phyloP scores from a whole-genome alignment of 768 basidiomycete species.

The Tylopilus sp. region DNA sequence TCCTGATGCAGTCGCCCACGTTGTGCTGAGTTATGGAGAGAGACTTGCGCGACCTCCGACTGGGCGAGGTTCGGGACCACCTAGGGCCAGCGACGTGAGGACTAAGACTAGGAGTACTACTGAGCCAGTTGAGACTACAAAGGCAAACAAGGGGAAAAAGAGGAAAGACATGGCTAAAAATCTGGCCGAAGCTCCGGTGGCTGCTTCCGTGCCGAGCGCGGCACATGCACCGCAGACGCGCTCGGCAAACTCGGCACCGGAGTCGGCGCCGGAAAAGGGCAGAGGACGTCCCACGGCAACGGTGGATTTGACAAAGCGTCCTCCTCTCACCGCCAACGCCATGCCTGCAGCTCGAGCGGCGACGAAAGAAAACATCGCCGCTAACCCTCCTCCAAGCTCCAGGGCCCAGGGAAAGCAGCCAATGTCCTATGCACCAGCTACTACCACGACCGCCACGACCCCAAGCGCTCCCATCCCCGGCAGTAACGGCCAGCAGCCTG shows the following conservation, averaged over 20 bases:
- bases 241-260: constrained; percentile 32
- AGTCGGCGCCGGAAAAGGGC: constrained; percentile 32
- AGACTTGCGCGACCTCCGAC: constrained; percentile 16
- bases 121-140: constrained; percentile 18
- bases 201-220: constrained; percentile 27
- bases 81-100: constrained; percentile 16
- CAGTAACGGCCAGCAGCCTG: constrained; percentile 32
- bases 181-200: constrained; percentile 24
- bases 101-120: constrained; percentile 29
- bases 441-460: constrained; percentile 25
- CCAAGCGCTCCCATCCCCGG: constrained; percentile 28
- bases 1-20: constrained; percentile 34
- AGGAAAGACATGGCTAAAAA: constrained; percentile 32
- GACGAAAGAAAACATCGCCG: constrained; percentile 35
- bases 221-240: constrained; percentile 19
- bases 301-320: constrained; percentile 36
- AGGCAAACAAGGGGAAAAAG: constrained; percentile 42
- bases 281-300: constrained; percentile 30
- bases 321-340: constrained; percentile 38
- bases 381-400: constrained; percentile 60
- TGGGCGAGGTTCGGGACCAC: constrained; percentile 1
- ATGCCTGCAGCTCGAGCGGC: constrained; percentile 42
- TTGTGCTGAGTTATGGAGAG: constrained; percentile 41
- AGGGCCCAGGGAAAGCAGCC: constrained; percentile 92
- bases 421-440: constrained; percentile 59